Evolutionary conservation across 2,329 filamentous ascomycete species (phyloP), one percentile per base, ranked within the genome.

Genomic region (Penicillium concentricum): DNA sequence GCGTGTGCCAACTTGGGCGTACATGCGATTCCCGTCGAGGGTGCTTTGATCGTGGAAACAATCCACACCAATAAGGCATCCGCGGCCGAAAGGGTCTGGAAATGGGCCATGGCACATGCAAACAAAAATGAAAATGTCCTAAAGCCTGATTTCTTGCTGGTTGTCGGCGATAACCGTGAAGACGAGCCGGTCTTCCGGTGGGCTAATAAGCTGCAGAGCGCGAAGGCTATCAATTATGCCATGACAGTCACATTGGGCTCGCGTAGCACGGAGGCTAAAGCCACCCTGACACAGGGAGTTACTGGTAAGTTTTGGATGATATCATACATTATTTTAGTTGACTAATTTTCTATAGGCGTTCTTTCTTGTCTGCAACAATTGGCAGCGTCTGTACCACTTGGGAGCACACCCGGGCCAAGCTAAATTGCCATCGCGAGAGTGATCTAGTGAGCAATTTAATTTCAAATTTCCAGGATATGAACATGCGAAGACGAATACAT

Each of bases 171-270:
- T 69, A 91, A 92, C 41, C 87, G 93, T 32, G 93, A 97, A 65
- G 94, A 97, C 63, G 93, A 97, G 71, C 89, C 91, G 65, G 89
- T 96, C 20, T 97, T 96, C 78, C 87, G 87, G 60, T 97, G 94
- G 93, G 94, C 93, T 18, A 96, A 97, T 75, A 81, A 85, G 47
- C 78, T 96, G 12, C 81, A 81, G 22, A 80, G 82, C 3, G 76
- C 82, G 9, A 81, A 82, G 18, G 76, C 77, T 2, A 81, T 92
- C 42, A 76, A 86, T 48, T 82, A 91, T 54, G 90, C 94, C 4
- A 86, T 89, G 60, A 96, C 92, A 2, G 92, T 96, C 22, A 95
- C 90, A 62, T 79, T 97, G 35, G 92, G 92, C 49, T 90, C 84
- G 69, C 84, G 92, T 61, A 97, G 92, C 75, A 97, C 93, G 0